phyloP scores from a whole-genome alignment of 2,329 filamentous ascomycete species.

The Cadophora sp. region DNA sequence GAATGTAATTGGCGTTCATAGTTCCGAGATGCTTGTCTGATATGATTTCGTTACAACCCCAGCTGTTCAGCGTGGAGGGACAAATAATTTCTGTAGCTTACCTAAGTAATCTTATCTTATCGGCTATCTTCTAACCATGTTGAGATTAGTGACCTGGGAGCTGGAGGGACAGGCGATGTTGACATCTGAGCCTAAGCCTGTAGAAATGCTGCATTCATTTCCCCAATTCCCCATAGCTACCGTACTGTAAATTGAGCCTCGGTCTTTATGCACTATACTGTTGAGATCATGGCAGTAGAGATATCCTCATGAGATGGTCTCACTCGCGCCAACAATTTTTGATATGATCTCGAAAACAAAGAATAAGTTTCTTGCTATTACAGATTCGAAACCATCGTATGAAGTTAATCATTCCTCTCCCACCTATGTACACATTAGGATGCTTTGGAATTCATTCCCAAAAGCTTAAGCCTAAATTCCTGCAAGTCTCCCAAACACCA shows the following conservation, averaged over 20 bases:
- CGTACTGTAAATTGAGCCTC: too few relatives aligned
- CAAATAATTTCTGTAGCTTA: background rate
- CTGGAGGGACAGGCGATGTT: background rate
- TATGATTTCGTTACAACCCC: background rate
- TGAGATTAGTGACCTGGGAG: background rate
- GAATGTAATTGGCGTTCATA: constrained; percentile 30
- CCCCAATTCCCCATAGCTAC: too few relatives aligned
- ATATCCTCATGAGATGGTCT: too few relatives aligned
- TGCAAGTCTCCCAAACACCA: constrained; percentile 29
- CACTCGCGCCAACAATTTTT: too few relatives aligned
- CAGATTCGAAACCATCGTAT: too few relatives aligned
- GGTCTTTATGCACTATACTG: too few relatives aligned
- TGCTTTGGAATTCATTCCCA: background rate
- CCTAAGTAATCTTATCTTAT: constrained; percentile 13
- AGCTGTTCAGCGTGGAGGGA: background rate
- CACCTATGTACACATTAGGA: constrained; percentile 16
- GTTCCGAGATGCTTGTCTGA: background rate
- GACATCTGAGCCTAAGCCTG: background rate
- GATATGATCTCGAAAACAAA: background rate
- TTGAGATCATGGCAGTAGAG: too few relatives aligned
- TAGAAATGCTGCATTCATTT: too few relatives aligned
- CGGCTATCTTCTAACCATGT: background rate
- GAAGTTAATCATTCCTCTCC: background rate
- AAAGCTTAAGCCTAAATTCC: background rate
- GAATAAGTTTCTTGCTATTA: background rate